Base-by-base conservation (phyloP, 257 asterid genomes). In the Solanum acaule region DNA sequence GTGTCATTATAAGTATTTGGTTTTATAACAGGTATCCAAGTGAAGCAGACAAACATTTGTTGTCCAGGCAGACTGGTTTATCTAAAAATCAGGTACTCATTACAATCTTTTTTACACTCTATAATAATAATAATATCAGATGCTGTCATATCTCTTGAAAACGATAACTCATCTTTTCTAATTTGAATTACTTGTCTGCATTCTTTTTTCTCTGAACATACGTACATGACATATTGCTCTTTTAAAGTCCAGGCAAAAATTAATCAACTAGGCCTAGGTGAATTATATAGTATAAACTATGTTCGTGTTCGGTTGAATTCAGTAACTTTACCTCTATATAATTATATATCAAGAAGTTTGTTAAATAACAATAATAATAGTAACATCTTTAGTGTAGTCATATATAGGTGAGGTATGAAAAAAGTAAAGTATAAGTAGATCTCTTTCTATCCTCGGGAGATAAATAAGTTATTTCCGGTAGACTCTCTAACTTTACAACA, bases 21-120 rank as follows among this genome's bases (percentile, higher is more conserved):
- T 52, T 5, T 77, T 67, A 72, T 76, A 37, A 56, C 95, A 96
- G 99, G 93, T 96, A 96, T 87, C 99, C 99, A 35, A 96, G 94
- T 90, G 99, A 96, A 93, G 98, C 98, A 91, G 99, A 96, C 96
- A 96, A 96, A 87, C 98, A 94, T 94, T 90, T 94, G 97, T 93
- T 96, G 96, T 95, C 99, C 56, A 87, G 99, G 65, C 99, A 96
- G 95, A 95, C 98, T 86, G 98, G 98, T 91, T 93, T 96, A 90
- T 95, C 99, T 34, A 96, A 93, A 92, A 94, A 93, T 88, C 99
- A 96, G 99, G 99, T 96, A 94, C 93, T 90, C 91, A 79, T 87
- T 68, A 42, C 85, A 16, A 16, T 90, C 68, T 72, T 89, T 88
- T 88, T 87, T 89, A 88, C 85, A n/a, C n/a, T n/a, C 35, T 88